These are phyloP conservation scores for Erigeron canadensis DNA, from an alignment of 129 eudicot genomes.

Conservation along the genomic window DNA sequence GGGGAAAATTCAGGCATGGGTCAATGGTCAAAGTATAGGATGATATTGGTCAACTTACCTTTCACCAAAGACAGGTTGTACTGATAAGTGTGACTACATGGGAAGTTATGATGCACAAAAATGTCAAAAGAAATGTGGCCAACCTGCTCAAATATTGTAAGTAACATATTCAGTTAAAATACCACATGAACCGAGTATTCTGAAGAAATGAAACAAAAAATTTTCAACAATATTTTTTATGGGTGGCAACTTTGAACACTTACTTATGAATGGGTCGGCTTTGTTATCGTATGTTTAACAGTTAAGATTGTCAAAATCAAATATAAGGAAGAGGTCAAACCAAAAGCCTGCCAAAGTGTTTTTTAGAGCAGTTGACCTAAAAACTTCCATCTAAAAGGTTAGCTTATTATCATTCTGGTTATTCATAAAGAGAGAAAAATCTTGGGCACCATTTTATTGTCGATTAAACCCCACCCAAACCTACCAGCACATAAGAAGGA, in stretches of 20 bases:
- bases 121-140: slow-evolving; percentile 72
- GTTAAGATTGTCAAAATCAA: neutral
- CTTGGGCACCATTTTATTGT: neutral
- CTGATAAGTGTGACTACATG: slow-evolving; percentile 61
- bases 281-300: neutral
- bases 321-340: neutral
- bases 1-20: slow-evolving; percentile 87
- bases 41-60: slow-evolving; percentile 76
- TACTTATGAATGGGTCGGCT: neutral
- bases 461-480: neutral
- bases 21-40: slow-evolving; percentile 68
- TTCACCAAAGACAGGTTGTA: slow-evolving; percentile 72
- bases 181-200: neutral
- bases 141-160: slow-evolving; percentile 78
- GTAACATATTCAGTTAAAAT: slow-evolving; percentile 22
- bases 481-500: neutral
- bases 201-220: neutral
- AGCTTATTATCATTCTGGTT: no score
- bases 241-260: neutral
- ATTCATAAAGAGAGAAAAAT: no score
- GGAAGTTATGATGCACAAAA: slow-evolving; percentile 61
- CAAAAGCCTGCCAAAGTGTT: neutral
- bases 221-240: neutral
- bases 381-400: neutral
- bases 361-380: neutral